Evolutionary conservation across 1,284 basidiomycete species (phyloP), one percentile per base, ranked within the genome.

Genomic region (Leccinum griseonigrum): DNA sequence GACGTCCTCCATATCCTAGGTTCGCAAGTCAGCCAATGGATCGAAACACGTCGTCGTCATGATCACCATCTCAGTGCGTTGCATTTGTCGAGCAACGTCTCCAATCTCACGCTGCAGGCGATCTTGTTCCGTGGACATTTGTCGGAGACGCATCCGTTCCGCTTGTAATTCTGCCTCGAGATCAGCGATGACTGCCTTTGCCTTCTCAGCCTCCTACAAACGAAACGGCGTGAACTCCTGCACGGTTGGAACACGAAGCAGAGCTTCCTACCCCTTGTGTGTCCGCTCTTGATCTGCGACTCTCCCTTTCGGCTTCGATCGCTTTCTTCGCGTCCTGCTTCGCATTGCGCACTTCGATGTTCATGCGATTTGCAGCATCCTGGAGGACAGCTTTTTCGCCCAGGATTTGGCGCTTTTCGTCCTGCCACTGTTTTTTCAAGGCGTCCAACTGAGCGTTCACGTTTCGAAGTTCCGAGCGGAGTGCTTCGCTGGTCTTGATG

Each of bases 1-100:
- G 55, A 92, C 83, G 54, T 88, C 87, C 18, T 87, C 83, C 83
- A 92, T 90, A 66, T 91, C 90, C 90, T 92, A 65, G 22, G 43
- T 54, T 56, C 9, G 32, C 14, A 18, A 22, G 36, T 72, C 43
- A 71, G 13, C 66, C 51, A n/a, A 67, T 34, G 50, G 51, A 58
- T 53, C n/a, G 6, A 53, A 40, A 16, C 28, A 51, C 22, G 26
- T 26, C 13, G 34, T 54, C 18, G 29, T 59, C 36, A 28, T 54
- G 10, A 9, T 70, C 67, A 90, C 90, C 53, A 82, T 79, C 77
- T 92, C 88, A 7, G 88, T 88, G 43, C 88, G 81, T 62, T 84
- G 81, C 63, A 92, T 72, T 65, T 92, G 84, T 10, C 81, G 75
- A 28, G 84, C 66, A 51, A 92, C 78, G 9, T 82, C 81, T 56